Evolutionary conservation across 495 filamentous ascomycete genomes (phyloP).

Genomic region (Penicillium mononematosum): DNA sequence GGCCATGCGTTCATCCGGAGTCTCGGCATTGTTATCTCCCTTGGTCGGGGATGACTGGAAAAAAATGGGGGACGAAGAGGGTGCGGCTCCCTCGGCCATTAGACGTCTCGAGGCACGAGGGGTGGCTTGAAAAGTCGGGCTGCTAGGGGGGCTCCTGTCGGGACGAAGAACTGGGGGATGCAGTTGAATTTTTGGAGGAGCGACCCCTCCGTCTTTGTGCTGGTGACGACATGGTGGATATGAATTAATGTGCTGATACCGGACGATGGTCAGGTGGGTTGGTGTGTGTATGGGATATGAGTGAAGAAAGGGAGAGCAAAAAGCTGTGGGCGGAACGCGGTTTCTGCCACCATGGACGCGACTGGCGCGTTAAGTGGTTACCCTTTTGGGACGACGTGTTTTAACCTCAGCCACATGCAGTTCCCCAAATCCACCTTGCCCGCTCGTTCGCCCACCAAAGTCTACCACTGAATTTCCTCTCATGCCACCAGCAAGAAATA

Average conservation of each 20-base stretch:
- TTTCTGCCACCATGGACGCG: slow-evolving; percentile 26
- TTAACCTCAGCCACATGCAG: background rate
- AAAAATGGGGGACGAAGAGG: slow-evolving; percentile 78
- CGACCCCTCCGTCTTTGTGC: slow-evolving; percentile 44
- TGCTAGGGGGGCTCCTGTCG: slow-evolving; percentile 43
- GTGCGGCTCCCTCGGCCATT: slow-evolving; percentile 36
- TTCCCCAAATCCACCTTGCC: too few relatives aligned
- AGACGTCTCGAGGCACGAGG: slow-evolving; percentile 47
- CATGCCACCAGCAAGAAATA: background rate
- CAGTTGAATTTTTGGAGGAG: slow-evolving; percentile 41
- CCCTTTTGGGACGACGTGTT: slow-evolving; percentile 32
- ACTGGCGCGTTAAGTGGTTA: slow-evolving; percentile 44
- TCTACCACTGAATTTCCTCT: background rate
- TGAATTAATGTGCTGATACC: slow-evolving; percentile 16
- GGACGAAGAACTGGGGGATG: slow-evolving; percentile 45
- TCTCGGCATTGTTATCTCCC: slow-evolving; percentile 55
- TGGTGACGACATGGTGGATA: slow-evolving; percentile 49
- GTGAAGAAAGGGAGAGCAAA: slow-evolving; percentile 30
- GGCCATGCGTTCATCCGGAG: slow-evolving; percentile 50
- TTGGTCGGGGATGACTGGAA: slow-evolving; percentile 74
- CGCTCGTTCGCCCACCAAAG: too few relatives aligned
- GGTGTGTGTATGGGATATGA: slow-evolving; percentile 7
- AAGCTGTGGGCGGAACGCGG: slow-evolving; percentile 30
- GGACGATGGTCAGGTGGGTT: slow-evolving; percentile 13
- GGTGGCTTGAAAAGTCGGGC: slow-evolving; percentile 40